These are phyloP conservation scores for Globisporangium irregulare DNA, from an alignment of 352 stramenopile genomes.

Conservation along the genomic window DNA sequence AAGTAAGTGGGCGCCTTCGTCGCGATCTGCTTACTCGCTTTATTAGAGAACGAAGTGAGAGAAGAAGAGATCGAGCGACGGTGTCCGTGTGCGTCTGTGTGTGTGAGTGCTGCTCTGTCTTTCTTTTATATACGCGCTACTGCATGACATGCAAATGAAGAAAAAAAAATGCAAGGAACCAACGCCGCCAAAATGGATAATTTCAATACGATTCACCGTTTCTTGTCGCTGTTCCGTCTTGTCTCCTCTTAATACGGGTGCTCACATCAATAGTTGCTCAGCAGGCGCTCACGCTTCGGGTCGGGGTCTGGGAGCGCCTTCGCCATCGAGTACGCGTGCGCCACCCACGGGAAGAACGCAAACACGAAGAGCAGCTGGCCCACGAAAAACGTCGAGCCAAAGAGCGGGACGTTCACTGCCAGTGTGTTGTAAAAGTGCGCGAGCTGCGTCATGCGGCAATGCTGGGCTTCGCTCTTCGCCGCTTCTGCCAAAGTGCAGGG, in stretches of 20 bases:
- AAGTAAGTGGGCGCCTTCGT: slow-evolving; percentile 5
- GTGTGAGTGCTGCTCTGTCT: slow-evolving; percentile 15
- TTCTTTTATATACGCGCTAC: slow-evolving; percentile 17
- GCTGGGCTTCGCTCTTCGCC: slow-evolving; percentile 37
- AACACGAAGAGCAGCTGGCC: slow-evolving; percentile 71
- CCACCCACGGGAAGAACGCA: slow-evolving; percentile 73
- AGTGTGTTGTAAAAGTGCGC: slow-evolving; percentile 80
- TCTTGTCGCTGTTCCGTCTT: not conserved
- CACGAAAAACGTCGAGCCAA: slow-evolving; percentile 70
- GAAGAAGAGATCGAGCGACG: slow-evolving; percentile 3
- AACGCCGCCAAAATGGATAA: not conserved
- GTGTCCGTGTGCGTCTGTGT: slow-evolving; percentile 6
- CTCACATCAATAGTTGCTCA: slow-evolving; percentile 46
- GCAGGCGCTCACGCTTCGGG: slow-evolving; percentile 65
- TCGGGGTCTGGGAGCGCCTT: slow-evolving; percentile 58
- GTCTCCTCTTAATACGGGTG: not conserved
- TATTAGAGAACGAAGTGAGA: slow-evolving; percentile 16
- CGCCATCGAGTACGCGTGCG: slow-evolving; percentile 70
- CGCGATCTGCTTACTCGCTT: not conserved
- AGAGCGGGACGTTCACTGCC: slow-evolving; percentile 67
- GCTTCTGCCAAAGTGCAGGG: slow-evolving; percentile 73
- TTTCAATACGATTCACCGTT: not conserved
- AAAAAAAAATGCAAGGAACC: slow-evolving; percentile 1
- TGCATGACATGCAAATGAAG: not conserved
- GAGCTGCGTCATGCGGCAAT: slow-evolving; percentile 79